phyloP scores from a whole-genome alignment of 768 basidiomycete species.

The Suillus alpinus region DNA sequence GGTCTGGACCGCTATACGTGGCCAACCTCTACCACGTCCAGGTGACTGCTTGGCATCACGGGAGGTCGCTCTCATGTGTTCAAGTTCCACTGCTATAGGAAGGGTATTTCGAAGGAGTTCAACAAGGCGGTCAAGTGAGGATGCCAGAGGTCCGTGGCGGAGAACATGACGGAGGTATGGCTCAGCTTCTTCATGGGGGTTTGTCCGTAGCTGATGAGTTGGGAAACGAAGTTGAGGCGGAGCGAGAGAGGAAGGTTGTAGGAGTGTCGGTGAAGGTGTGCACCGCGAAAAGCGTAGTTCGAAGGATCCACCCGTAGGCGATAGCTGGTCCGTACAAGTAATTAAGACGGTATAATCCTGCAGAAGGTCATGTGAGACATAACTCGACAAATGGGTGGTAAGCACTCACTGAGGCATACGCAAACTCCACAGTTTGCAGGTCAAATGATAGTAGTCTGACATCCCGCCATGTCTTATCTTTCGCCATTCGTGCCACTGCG shows the following conservation, averaged over 20 bases:
- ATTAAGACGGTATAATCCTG: conserved; percentile 79
- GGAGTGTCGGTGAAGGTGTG: conserved; percentile 9
- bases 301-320: conserved; percentile 66
- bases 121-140: conserved; percentile 65
- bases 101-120: conserved; percentile 72
- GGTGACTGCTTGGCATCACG: conserved; percentile 18
- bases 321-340: conserved; percentile 74
- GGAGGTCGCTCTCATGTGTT: conserved; percentile 42
- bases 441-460: conserved; percentile 88
- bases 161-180: conserved; percentile 71
- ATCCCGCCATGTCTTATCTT: conserved; percentile 66
- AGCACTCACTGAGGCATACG: conserved; percentile 58
- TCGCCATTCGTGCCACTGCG: conserved; percentile 80
- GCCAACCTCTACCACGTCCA: conserved; percentile 9
- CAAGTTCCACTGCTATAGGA: conserved; percentile 72
- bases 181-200: conserved; percentile 80
- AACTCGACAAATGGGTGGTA: neutral
- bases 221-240: conserved; percentile 31
- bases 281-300: conserved; percentile 69
- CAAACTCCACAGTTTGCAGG: conserved; percentile 88
- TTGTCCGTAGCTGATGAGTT: conserved; percentile 30
- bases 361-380: neutral
- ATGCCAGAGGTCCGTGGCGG: conserved; percentile 62
- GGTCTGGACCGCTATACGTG: conserved; percentile 16
- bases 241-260: conserved; percentile 19